phyloP scores from a whole-genome alignment of 164 flowering plant genomes.

The Akebia trifoliata region DNA sequence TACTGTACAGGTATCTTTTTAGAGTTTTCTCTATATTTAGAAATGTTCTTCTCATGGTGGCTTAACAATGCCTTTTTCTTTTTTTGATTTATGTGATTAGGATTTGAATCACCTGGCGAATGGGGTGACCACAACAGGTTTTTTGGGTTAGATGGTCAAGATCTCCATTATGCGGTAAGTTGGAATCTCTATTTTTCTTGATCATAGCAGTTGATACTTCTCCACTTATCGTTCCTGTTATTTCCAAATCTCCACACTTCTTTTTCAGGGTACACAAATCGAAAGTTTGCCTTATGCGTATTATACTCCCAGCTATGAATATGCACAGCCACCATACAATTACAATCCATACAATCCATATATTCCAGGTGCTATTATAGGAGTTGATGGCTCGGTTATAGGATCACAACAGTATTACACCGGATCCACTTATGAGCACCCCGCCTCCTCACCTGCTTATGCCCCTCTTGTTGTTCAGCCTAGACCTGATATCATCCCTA shows the following conservation, averaged over 20 bases:
- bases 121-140: constrained; percentile 74
- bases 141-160: constrained; percentile 75
- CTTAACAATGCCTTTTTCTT: background rate
- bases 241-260: background rate
- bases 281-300: constrained; percentile 75
- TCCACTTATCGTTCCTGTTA: background rate
- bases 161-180: constrained; percentile 64
- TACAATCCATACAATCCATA: constrained; percentile 90
- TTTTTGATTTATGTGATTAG: constrained; percentile 27
- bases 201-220: background rate
- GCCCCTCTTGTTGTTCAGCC: constrained; percentile 47
- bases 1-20: constrained; percentile 73
- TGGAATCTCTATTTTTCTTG: background rate
- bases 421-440: constrained; percentile 44
- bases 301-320: constrained; percentile 77
- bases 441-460: constrained; percentile 44
- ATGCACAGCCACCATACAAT: constrained; percentile 77
- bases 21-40: background rate
- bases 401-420: constrained; percentile 62
- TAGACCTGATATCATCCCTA: constrained; percentile 35
- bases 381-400: constrained; percentile 50
- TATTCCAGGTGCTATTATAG: constrained; percentile 75
- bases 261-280: constrained; percentile 61
- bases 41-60: background rate
- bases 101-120: constrained; percentile 73